phyloP scores from a whole-genome alignment of 495 filamentous ascomycete species.

The Hypoxylon lenormandii region DNA sequence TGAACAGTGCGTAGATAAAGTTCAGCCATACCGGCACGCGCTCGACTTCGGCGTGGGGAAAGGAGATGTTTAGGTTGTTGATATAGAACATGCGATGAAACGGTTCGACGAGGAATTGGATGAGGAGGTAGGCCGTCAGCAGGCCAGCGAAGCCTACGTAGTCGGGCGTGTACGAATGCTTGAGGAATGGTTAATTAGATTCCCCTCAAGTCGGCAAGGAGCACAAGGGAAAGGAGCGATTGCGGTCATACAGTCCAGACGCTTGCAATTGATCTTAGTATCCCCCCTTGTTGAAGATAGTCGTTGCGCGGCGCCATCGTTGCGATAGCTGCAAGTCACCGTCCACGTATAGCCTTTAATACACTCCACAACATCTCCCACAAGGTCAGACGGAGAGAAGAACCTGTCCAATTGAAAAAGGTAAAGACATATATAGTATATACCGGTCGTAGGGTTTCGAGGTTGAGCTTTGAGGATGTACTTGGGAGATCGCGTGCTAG shows the following conservation, averaged over 20 bases:
- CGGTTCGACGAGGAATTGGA: slow-evolving; percentile 78
- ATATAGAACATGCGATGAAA: slow-evolving; percentile 90
- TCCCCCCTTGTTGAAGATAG: slow-evolving; percentile 36
- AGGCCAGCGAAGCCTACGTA: slow-evolving; percentile 82
- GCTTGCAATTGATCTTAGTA: slow-evolving; percentile 58
- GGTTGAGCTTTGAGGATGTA: too few relatives aligned
- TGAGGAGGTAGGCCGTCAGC: slow-evolving; percentile 71
- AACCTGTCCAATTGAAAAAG: neutral
- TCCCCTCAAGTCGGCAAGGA: neutral
- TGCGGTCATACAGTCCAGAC: slow-evolving; percentile 62
- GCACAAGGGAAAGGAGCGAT: neutral
- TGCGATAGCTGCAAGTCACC: slow-evolving; percentile 57
- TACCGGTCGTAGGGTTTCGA: too few relatives aligned
- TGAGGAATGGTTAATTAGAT: slow-evolving; percentile 21
- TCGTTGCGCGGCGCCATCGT: slow-evolving; percentile 54
- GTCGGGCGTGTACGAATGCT: slow-evolving; percentile 87
- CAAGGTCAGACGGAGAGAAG: too few relatives aligned
- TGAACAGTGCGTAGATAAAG: slow-evolving; percentile 77
- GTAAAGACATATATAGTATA: neutral
- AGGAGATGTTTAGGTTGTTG: slow-evolving; percentile 83
- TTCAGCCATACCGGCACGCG: slow-evolving; percentile 83
- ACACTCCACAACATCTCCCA: slow-evolving; percentile 47
- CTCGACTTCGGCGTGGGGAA: slow-evolving; percentile 85
- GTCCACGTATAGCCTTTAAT: slow-evolving; percentile 57
- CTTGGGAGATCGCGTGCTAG: slow-evolving; percentile 29